phyloP scores from a whole-genome alignment of 2,329 filamentous ascomycete species.

The Stromatinia cepivora region DNA sequence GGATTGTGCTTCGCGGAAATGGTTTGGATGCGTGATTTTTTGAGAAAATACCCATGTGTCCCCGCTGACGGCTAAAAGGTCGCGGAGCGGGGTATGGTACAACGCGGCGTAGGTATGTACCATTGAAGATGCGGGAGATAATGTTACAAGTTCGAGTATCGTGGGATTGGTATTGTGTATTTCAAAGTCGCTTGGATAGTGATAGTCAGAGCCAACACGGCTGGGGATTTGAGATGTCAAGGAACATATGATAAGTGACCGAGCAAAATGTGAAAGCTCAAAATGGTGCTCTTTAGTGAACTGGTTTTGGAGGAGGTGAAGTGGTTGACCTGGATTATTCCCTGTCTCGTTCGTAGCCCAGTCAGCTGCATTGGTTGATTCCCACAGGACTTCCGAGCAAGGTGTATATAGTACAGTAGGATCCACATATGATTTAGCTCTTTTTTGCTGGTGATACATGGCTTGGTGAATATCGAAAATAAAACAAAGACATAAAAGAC shows the following conservation, averaged over 20 bases:
- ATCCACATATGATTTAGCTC: constrained; percentile 18
- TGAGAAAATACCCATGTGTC: constrained; percentile 59
- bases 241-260: constrained; percentile 35
- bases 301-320: constrained; percentile 29
- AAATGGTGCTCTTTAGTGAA: constrained; percentile 22
- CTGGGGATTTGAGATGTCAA: constrained; percentile 35
- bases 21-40: constrained; percentile 49
- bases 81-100: constrained; percentile 58
- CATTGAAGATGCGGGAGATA: constrained; percentile 50
- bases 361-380: constrained; percentile 46
- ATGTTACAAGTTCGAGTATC: constrained; percentile 30
- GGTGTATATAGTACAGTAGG: constrained; percentile 30
- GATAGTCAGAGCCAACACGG: constrained; percentile 39
- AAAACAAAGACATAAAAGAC: constrained; percentile 58
- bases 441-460: constrained; percentile 48
- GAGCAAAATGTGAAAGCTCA: constrained; percentile 30
- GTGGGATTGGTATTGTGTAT: constrained; percentile 19
- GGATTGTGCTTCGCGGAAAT: constrained; percentile 50
- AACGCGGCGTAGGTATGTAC: constrained; percentile 58
- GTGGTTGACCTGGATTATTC: constrained; percentile 23
- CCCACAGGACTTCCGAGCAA: constrained; percentile 51
- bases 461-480: constrained; percentile 57
- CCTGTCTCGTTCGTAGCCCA: constrained; percentile 46
- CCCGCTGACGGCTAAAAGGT: constrained; percentile 58
- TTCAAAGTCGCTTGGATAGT: constrained; percentile 28